Evolutionary conservation across 2,329 filamentous ascomycete species (phyloP).

Genomic region (Arthrobotrys sphaeroides): DNA sequence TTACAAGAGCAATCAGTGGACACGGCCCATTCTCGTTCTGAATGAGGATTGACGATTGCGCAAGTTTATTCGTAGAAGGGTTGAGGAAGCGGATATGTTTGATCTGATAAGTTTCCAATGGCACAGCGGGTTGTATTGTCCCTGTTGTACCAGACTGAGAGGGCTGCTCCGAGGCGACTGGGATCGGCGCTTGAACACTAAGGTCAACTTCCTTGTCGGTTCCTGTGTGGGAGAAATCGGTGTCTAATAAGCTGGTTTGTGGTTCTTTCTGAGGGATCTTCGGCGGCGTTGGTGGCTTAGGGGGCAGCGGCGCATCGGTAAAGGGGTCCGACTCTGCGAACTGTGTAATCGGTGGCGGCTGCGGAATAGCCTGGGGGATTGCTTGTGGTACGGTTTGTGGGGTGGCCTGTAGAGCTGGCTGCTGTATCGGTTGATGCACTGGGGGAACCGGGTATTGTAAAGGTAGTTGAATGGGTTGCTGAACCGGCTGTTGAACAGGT

Average conservation of each 20-base stretch:
- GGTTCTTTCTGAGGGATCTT: slow-evolving; percentile 26
- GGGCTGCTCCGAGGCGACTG: slow-evolving; percentile 19
- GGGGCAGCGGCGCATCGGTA: slow-evolving; percentile 2
- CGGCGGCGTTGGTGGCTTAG: slow-evolving; percentile 1
- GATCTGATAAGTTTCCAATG: slow-evolving; percentile 83
- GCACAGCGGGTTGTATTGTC: slow-evolving; percentile 43
- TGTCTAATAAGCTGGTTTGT: slow-evolving; percentile 26
- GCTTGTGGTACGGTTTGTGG: slow-evolving; percentile 12
- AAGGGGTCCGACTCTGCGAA: slow-evolving; percentile 22
- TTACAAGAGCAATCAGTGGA: slow-evolving; percentile 89
- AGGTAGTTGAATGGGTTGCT: background rate
- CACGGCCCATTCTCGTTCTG: slow-evolving; percentile 96
- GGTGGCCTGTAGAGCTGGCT: background rate
- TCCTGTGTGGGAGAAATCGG: slow-evolving; percentile 27
- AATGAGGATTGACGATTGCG: slow-evolving; percentile 84
- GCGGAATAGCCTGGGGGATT: background rate
- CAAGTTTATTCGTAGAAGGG: slow-evolving; percentile 68
- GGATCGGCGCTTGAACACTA: slow-evolving; percentile 28
- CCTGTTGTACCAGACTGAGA: background rate
- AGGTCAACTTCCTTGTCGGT: slow-evolving; percentile 36
- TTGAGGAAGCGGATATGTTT: slow-evolving; percentile 91
- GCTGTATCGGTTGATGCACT: slow-evolving; percentile 1
- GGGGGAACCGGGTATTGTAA: background rate
- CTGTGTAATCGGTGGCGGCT: slow-evolving; percentile 1
- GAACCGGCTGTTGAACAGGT: background rate